phyloP scores from a whole-genome alignment of 108 stramenopile genomes.

The Cyclotella choctawhatcheeana region DNA sequence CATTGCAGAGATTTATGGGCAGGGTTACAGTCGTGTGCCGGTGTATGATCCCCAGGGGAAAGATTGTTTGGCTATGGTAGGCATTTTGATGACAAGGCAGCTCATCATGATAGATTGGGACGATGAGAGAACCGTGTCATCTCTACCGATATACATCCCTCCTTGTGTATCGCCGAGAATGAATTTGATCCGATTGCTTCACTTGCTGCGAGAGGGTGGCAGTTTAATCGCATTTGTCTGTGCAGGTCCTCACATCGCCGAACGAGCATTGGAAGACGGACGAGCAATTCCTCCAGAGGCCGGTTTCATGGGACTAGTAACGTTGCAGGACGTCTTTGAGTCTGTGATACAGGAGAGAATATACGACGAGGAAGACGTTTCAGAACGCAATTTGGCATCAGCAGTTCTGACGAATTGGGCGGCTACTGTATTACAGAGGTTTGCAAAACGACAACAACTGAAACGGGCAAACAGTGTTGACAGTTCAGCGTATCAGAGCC shows the following conservation, averaged over 20 bases:
- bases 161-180: constrained; percentile 58
- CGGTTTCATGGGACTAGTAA: constrained; percentile 14
- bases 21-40: constrained; percentile 67
- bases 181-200: constrained; percentile 59
- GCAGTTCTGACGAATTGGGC: constrained; percentile 61
- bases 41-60: constrained; percentile 52
- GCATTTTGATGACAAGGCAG: constrained; percentile 66
- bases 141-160: constrained; percentile 58
- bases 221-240: constrained; percentile 72
- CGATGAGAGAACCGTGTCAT: constrained; percentile 53
- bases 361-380: constrained; percentile 11
- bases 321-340: constrained; percentile 14
- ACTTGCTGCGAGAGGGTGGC: constrained; percentile 55
- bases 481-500: no score
- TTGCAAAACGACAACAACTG: constrained; percentile 21
- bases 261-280: constrained; percentile 1
- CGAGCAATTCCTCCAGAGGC: constrained; percentile 10
- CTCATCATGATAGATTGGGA: constrained; percentile 75
- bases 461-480: neutral
- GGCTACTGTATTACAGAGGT: constrained; percentile 37
- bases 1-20: constrained; percentile 61
- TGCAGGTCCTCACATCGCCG: constrained; percentile 66
- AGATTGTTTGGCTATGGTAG: constrained; percentile 43
- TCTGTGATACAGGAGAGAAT: constrained; percentile 13
- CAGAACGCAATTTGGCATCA: constrained; percentile 8